Evolutionary conservation across 306 rosid species (phyloP).

Genomic region (Glycine soja): DNA sequence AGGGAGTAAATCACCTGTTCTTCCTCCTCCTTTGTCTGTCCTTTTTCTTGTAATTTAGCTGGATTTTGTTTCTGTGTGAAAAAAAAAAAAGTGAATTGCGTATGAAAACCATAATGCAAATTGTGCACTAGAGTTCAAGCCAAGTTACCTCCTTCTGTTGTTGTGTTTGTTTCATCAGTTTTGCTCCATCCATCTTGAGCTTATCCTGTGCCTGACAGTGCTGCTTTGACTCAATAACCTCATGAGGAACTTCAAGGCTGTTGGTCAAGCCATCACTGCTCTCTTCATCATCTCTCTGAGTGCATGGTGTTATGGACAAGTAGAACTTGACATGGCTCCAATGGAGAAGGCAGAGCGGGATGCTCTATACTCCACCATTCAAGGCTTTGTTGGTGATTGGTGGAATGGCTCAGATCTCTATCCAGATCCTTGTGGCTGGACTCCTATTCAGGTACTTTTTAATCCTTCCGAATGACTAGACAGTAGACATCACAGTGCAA

Average conservation of each 20-base stretch:
- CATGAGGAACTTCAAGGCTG: conserved; percentile 52
- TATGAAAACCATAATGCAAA: conserved; percentile 26
- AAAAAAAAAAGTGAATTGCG: conserved; percentile 22
- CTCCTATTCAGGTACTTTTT: conserved; percentile 80
- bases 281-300: conserved; percentile 40
- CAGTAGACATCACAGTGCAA: conserved; percentile 6
- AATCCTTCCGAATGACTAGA: neutral
- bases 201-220: conserved; percentile 6
- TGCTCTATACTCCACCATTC: conserved; percentile 74
- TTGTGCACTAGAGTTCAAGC: conserved; percentile 34
- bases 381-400: conserved; percentile 80
- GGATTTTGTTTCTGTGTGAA: neutral
- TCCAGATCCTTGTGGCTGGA: conserved; percentile 99
- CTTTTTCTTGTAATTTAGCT: conserved; percentile 31
- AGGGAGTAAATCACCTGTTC: conserved; percentile 18
- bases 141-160: conserved; percentile 28
- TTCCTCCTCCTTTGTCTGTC: conserved; percentile 37
- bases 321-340: conserved; percentile 60
- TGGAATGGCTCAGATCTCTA: conserved; percentile 96
- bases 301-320: conserved; percentile 59
- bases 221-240: conserved; percentile 37
- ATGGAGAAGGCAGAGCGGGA: conserved; percentile 74
- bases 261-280: conserved; percentile 33
- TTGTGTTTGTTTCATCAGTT: conserved; percentile 27
- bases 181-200: conserved; percentile 31